Evolutionary conservation across 108 stramenopile species (phyloP), one percentile per base, ranked within the genome.

Genomic region (Mediolabrus comicus): DNA sequence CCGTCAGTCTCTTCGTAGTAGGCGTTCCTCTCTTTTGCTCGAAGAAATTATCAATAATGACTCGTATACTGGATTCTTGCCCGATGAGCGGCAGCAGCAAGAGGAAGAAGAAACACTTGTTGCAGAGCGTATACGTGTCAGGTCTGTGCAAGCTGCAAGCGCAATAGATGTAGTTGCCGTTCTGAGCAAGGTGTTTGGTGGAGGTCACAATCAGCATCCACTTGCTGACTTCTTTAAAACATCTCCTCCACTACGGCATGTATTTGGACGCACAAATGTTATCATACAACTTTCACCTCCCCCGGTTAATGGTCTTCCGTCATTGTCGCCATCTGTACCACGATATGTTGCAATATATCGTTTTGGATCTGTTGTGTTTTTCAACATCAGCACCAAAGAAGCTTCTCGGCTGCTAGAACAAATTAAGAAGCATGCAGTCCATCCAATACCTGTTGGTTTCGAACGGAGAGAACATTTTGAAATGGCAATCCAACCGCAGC

Each of bases 351-450:
- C 89, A 19, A 83, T 97, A 41, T 97, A 91, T 73, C 81, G 88
- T 16, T 97, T 90, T 68, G 97, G 97, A 13, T 89, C 95, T 2
- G 90, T 92, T 14, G 95, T 97, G 46, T 92, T 91, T 59, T 88
- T 96, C 81, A 95, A 96, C 75, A 74, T 95, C 8, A 81, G 88
- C 24, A 83, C 89, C 22, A 69, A 75, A 31, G 89, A 92, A 35
- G 62, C 77, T 4, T 74, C 79, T 8, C 59, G 79, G 1, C 41
- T 92, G 11, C 24, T 96, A 7, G 78, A 86, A 51, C 71, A 86
- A 29, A 88, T 95, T 52, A 90, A 92, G 53, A 75, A 78, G 43
- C 72, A 85, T 64, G 62, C 72, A 7, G 65, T 69, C 10, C 86
- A 92, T 43, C 81, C 90, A 10, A 77, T 84, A 16, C 55, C 86